These are phyloP conservation scores for Pichia kluyveri DNA, from an alignment of 805 yeast genomes.

Conservation along the genomic window DNA sequence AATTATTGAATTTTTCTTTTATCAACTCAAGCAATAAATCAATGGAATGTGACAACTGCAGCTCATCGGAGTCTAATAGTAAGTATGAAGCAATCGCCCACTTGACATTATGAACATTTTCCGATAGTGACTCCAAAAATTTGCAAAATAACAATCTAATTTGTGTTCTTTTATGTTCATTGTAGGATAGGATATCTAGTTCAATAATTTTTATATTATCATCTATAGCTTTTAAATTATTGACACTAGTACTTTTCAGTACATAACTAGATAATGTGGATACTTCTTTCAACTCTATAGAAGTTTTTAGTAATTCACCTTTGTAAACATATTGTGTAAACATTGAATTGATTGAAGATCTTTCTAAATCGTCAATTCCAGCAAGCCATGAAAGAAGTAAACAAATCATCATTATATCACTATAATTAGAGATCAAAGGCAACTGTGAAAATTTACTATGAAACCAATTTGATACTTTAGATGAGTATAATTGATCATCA, in stretches of 20 bases:
- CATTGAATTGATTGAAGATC: neutral
- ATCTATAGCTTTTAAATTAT: neutral
- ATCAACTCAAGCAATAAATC: neutral
- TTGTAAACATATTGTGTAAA: neutral
- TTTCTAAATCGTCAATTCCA: neutral
- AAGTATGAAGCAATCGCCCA: neutral
- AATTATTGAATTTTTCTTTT: neutral
- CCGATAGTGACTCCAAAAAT: neutral
- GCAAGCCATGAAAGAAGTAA: neutral
- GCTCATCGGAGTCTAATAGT: neutral
- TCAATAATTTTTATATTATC: neutral
- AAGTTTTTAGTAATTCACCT: neutral
- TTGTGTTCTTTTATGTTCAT: neutral
- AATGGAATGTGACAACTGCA: neutral
- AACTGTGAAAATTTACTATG: conserved; percentile 5
- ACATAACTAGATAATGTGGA: neutral
- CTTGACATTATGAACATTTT: neutral
- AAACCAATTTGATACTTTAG: conserved; percentile 40
- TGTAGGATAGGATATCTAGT: neutral
- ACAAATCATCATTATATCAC: neutral
- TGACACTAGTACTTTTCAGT: neutral
- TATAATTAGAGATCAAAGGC: neutral
- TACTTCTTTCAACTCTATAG: neutral
- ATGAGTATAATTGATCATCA: conserved; percentile 12
- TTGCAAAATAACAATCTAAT: neutral